Percentiles rank a stretch among this genome's conserved stretches.
phyloP scores from a whole-genome alignment of 768 basidiomycete species.

The Tulasnella sp. region DNA sequence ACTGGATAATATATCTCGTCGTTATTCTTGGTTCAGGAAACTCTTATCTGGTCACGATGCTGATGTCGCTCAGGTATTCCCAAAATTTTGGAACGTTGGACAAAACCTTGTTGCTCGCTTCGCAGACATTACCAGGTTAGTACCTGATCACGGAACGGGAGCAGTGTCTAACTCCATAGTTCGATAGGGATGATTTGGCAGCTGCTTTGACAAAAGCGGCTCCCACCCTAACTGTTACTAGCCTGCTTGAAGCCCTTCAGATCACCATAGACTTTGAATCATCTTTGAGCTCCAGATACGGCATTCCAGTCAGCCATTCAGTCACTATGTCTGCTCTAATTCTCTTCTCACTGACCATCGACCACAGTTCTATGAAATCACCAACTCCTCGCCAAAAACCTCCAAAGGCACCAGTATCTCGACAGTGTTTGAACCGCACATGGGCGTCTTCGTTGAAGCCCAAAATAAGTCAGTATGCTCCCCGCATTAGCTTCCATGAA shows the following conservation, averaged over 20 bases:
- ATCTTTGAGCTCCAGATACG: conserved; percentile 72
- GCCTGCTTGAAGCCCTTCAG: conserved; percentile 76
- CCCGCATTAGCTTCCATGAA: background rate
- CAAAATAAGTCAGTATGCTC: conserved; percentile 73
- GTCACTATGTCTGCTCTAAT: background rate
- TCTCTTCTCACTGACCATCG: background rate
- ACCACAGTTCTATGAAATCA: conserved; percentile 23
- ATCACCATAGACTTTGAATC: conserved; percentile 81
- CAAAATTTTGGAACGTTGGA: conserved; percentile 73
- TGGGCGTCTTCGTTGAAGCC: conserved; percentile 88
- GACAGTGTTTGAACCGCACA: conserved; percentile 84
- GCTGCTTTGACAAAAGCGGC: conserved; percentile 69
- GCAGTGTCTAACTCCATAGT: background rate
- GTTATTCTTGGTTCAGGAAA: conserved; percentile 92
- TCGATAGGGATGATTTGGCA: conserved; percentile 66
- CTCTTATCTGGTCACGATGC: conserved; percentile 76
- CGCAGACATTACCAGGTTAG: conserved; percentile 78
- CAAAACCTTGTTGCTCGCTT: conserved; percentile 77
- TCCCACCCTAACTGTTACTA: conserved; percentile 58
- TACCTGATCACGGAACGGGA: background rate
- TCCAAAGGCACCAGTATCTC: conserved; percentile 49
- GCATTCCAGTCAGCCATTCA: conserved; percentile 44
- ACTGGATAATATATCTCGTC: conserved; percentile 82
- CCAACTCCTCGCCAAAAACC: conserved; percentile 10
- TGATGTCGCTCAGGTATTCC: conserved; percentile 76